Conservation (phyloP, 2,329 filamentous ascomycete genomes). For the Colletotrichum lindemuthianum region DNA sequence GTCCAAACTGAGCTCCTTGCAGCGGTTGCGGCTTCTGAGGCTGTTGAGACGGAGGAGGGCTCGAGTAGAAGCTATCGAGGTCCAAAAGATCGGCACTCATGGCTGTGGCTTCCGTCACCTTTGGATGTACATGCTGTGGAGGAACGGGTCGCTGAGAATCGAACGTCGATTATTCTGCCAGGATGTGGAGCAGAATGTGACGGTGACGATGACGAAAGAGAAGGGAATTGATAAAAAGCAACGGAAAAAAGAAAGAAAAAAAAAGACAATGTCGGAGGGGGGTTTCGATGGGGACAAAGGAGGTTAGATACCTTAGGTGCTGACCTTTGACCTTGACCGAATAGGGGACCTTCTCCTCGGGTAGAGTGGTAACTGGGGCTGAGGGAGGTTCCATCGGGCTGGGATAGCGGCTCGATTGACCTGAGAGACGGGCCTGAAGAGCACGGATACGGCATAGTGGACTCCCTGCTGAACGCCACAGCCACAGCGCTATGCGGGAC, state of each 20-base stretch:
- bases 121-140: slow-evolving; percentile 18
- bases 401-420: slow-evolving; percentile 19
- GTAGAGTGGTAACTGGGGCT: slow-evolving; percentile 27
- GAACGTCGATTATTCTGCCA: neutral
- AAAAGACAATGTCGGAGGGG: slow-evolving; percentile 13
- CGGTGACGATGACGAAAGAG: neutral
- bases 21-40: slow-evolving; percentile 40
- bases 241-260: slow-evolving; percentile 7
- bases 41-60: slow-evolving; percentile 40
- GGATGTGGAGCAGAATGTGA: neutral
- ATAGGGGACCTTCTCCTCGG: slow-evolving; percentile 31
- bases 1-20: slow-evolving; percentile 27
- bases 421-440: slow-evolving; percentile 15
- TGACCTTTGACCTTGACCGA: slow-evolving; percentile 17
- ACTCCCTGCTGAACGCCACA: slow-evolving; percentile 28
- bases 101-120: slow-evolving; percentile 34
- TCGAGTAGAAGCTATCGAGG: slow-evolving; percentile 62
- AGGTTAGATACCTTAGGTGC: slow-evolving; percentile 16
- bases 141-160: neutral
- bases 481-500: slow-evolving; percentile 18
- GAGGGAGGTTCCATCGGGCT: slow-evolving; percentile 29
- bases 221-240: slow-evolving; percentile 1
- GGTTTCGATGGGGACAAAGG: slow-evolving; percentile 30
- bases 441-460: neutral
- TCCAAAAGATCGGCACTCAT: slow-evolving; percentile 76